Evolutionary conservation across 139 green algal genomes (phyloP).

Genomic region (Chlamydomonas sp.): DNA sequence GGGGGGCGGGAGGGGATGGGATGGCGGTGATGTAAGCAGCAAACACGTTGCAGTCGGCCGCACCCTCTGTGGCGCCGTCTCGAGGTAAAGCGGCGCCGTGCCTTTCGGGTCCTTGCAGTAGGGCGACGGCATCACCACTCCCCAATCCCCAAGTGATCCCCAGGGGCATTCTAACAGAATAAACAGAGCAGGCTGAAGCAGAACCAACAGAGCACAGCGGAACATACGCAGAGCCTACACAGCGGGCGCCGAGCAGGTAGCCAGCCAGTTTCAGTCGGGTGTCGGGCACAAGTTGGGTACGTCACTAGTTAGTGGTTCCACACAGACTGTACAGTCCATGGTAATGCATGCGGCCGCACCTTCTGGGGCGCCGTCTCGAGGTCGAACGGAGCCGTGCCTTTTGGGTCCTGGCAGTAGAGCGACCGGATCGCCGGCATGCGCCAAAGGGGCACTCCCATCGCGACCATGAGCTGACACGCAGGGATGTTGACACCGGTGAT

Average conservation of each 20-base stretch:
- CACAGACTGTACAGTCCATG: constrained; percentile 68
- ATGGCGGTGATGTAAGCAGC: constrained; percentile 83
- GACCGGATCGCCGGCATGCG: constrained; percentile 78
- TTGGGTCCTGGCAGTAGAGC: constrained; percentile 23
- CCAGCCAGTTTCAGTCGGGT: too few relatives aligned
- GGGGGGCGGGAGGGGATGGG: too few relatives aligned
- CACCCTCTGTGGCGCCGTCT: constrained; percentile 38
- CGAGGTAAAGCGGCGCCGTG: constrained; percentile 64
- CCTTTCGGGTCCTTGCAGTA: constrained; percentile 22
- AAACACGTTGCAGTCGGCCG: constrained; percentile 65
- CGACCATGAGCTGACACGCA: constrained; percentile 78
- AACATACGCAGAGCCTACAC: too few relatives aligned
- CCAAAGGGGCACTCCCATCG: constrained; percentile 86
- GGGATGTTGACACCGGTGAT: constrained; percentile 94
- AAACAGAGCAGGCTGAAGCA: too few relatives aligned
- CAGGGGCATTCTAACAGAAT: too few relatives aligned
- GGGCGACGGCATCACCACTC: too few relatives aligned
- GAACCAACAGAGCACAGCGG: too few relatives aligned
- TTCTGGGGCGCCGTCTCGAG: constrained; percentile 51
- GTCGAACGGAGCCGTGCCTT: constrained; percentile 55
- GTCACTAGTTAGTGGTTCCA: too few relatives aligned
- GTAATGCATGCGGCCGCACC: constrained; percentile 14
- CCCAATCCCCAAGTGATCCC: too few relatives aligned
- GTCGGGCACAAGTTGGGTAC: too few relatives aligned
- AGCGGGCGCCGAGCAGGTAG: too few relatives aligned